Evolutionary conservation across 208 protist species (phyloP).

Genomic region (Wallacemonas rigidus): DNA sequence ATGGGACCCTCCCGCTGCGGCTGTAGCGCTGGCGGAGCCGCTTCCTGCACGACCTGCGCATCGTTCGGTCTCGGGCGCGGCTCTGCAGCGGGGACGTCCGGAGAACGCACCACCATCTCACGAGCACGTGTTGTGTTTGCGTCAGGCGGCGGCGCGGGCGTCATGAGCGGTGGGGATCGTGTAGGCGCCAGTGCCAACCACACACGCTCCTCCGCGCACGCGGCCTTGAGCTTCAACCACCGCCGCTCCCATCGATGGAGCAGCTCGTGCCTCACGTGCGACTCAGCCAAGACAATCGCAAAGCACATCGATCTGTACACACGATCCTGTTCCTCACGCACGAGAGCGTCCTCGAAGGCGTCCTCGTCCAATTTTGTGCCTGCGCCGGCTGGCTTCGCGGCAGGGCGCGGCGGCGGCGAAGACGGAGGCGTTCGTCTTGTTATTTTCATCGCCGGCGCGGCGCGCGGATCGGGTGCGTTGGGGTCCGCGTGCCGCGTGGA

Average conservation of each 20-base stretch:
- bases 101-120: no score
- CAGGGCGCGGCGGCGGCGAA: neutral
- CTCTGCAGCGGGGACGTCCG: neutral
- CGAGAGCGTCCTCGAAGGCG: conserved; percentile 11
- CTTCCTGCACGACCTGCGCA: conserved; percentile 4
- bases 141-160: no score
- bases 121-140: neutral
- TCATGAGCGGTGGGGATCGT: neutral
- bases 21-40: neutral
- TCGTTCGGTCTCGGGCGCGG: neutral
- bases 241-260: conserved; percentile 52
- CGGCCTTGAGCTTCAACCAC: conserved; percentile 29
- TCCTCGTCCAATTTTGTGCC: neutral
- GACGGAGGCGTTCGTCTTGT: neutral
- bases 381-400: no score
- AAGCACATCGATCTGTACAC: conserved; percentile 41
- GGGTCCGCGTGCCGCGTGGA: neutral
- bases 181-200: conserved; percentile 18
- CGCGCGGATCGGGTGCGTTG: neutral
- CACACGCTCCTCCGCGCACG: conserved; percentile 42
- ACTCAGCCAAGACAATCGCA: conserved; percentile 60
- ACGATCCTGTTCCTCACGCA: conserved; percentile 11
- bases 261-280: conserved; percentile 53
- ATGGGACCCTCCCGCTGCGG: no score
- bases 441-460: no score